Conservation (phyloP, 805 yeast genomes). For the Kregervanrija delftensis region DNA sequence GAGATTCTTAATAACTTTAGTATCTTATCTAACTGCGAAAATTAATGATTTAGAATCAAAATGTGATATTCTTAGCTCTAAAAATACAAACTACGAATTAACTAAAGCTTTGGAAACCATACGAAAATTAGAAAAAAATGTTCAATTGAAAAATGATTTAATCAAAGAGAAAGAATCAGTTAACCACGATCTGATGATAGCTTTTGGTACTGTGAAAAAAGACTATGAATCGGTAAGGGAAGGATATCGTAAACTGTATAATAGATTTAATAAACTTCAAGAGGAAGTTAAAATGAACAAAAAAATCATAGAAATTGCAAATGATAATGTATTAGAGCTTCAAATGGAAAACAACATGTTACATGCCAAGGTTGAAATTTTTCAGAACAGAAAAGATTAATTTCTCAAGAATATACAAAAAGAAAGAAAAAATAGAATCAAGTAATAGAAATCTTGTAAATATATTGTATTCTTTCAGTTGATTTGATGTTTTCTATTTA, state of each 20-base stretch:
- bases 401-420: no score
- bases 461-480: background rate
- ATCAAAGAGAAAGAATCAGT: slow-evolving; percentile 8
- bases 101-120: background rate
- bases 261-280: slow-evolving; percentile 13
- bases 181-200: slow-evolving; percentile 5
- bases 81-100: background rate
- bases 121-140: slow-evolving; percentile 7
- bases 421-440: no score
- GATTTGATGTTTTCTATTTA: slow-evolving; percentile 3
- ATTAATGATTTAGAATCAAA: no score
- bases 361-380: slow-evolving; percentile 4
- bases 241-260: slow-evolving; percentile 18
- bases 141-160: slow-evolving; percentile 6
- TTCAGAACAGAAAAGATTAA: no score
- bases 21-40: no score
- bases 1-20: no score
- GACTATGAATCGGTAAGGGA: slow-evolving; percentile 16
- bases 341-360: slow-evolving; percentile 46
- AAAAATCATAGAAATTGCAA: slow-evolving; percentile 40
- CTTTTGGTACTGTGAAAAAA: slow-evolving; percentile 11
- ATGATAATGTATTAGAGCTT: slow-evolving; percentile 42
- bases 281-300: slow-evolving; percentile 33
- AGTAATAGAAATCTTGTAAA: no score
- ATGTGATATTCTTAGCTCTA: no score